These are phyloP conservation scores for Clitopilus hobsonii DNA, from an alignment of 768 basidiomycete genomes.

Conservation along the genomic window DNA sequence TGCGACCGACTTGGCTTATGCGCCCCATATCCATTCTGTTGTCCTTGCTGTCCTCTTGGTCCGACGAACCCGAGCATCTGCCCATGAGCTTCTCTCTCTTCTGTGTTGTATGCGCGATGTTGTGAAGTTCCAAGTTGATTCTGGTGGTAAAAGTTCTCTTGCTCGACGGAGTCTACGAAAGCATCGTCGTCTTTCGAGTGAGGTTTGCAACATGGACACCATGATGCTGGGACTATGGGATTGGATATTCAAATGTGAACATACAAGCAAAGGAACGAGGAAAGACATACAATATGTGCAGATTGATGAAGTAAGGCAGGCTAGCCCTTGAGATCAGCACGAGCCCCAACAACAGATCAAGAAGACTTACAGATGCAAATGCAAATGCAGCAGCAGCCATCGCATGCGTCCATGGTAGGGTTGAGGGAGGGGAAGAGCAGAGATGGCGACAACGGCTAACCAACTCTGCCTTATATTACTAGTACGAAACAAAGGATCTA, in stretches of 20 bases:
- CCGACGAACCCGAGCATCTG: neutral
- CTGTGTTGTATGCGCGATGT: neutral
- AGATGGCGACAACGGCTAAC: too few species aligned
- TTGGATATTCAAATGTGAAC: neutral
- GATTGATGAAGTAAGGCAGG: too few species aligned
- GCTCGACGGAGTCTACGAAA: neutral
- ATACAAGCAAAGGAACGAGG: neutral
- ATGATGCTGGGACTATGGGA: neutral
- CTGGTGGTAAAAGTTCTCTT: neutral
- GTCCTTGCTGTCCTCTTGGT: too few species aligned
- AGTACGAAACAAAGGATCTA: too few species aligned
- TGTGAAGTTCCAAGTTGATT: neutral
- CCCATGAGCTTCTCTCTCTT: neutral
- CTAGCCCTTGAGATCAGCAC: too few species aligned
- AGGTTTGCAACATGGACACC: neutral
- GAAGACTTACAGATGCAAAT: neutral
- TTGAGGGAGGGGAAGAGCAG: neutral
- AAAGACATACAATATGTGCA: neutral
- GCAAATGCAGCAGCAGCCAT: neutral
- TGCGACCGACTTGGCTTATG: too few species aligned
- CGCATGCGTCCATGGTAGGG: neutral
- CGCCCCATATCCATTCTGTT: too few species aligned
- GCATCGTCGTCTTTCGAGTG: neutral
- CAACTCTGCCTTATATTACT: too few species aligned
- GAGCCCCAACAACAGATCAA: too few species aligned